Evolutionary conservation across 306 rosid species (phyloP), one percentile per base, ranked within the genome.

Genomic region (Prunus campanulata): DNA sequence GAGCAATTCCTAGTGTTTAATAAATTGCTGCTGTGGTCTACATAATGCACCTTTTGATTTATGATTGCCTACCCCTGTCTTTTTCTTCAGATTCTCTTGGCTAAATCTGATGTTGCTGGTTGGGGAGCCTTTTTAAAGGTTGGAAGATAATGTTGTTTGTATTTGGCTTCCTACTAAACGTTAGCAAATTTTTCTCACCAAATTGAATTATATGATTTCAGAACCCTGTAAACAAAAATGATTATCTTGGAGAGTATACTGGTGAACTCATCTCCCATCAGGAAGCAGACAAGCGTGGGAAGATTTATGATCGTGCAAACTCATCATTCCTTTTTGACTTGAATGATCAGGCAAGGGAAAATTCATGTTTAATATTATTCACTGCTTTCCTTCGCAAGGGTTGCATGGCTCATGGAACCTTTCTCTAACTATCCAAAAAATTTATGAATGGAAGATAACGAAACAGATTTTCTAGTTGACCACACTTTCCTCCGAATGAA

Each of bases 81-180:
- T 79, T 75, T 72, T 65, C 50, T 66, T 72, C 87, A 95, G 98
- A 92, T 92, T 87, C 96, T 95, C 74, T 84, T 95, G 86, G 92
- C 88, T 25, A 90, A 89, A 83, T 95, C 98, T 71, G 98, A 95
- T 88, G 90, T 95, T 82, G 96, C 97, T 65, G 98, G 98, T 82
- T 95, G 98, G 98, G 98, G 98, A 77, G 98, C 98, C 51, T 95
- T 95, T 80, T 81, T 95, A 77, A 95, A 95, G 98, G 98, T 95
- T 61, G 13, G 72, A 68, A 76, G 72, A 65, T 73, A 65, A 51
- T 42, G 63, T n/a, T 27, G 30, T 56, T 19, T 66, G 35, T 69
- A 47, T 50, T 48, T 79, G 74, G 18, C 79, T 79, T 63, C 65
- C 32, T 57, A 18, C 16, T 71, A 56, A 62, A 11, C 16, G 12